These are phyloP conservation scores for Chaetomium fimeti DNA, from an alignment of 495 filamentous ascomycete species.

Conservation along the genomic window DNA sequence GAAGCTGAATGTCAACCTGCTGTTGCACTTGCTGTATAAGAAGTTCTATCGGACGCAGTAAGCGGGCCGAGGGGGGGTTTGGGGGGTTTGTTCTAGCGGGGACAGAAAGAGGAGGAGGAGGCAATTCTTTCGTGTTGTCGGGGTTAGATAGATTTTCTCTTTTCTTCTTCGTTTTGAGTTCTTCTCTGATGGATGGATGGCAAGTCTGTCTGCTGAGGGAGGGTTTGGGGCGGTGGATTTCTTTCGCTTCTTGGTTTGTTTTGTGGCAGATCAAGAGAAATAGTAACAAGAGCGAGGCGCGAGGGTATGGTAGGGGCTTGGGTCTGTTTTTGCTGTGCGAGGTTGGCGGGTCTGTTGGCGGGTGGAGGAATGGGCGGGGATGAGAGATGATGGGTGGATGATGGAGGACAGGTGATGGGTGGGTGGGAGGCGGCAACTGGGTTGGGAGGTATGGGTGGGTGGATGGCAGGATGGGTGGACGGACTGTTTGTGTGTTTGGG, in stretches of 20 bases:
- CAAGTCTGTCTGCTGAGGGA: neutral
- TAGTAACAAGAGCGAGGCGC: slow-evolving; percentile 2
- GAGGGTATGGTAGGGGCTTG: slow-evolving; percentile 4
- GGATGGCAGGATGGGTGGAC: neutral
- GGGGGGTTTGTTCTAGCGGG: neutral
- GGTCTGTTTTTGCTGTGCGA: neutral
- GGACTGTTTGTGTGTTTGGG: neutral
- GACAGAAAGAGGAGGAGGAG: neutral
- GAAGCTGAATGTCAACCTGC: slow-evolving; percentile 89
- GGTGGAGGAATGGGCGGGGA: neutral
- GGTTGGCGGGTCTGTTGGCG: neutral
- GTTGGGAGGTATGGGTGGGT: neutral
- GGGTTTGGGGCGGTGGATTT: neutral
- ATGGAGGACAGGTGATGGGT: slow-evolving; percentile 2
- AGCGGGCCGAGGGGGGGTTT: slow-evolving; percentile 18
- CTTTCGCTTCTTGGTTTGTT: neutral
- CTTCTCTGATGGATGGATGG: neutral
- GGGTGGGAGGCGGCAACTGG: neutral
- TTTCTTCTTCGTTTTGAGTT: neutral
- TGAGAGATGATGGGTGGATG: slow-evolving; percentile 8
- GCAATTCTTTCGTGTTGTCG: neutral
- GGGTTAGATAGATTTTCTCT: neutral
- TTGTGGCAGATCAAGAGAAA: slow-evolving; percentile 1
- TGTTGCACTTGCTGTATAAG: slow-evolving; percentile 93
- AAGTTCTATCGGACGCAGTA: slow-evolving; percentile 91